Evolutionary conservation across 1,284 basidiomycete genomes (phyloP), one percentile per base, ranked within the genome.

Genomic region (Mrakiaceae sp.): DNA sequence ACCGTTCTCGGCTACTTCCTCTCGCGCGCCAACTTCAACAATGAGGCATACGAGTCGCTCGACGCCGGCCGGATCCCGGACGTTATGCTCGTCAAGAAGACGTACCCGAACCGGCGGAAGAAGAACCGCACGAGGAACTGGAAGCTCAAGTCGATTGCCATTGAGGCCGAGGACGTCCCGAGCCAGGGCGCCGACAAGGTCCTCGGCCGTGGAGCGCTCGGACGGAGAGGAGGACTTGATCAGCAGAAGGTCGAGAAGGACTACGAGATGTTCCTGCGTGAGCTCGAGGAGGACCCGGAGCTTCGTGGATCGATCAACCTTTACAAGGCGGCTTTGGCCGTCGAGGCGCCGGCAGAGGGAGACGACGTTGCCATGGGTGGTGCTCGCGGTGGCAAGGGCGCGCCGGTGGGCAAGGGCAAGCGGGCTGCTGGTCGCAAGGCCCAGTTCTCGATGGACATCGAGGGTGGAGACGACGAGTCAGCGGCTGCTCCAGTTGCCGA

Each of bases 221-320:
- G 93, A 0, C 80, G 92, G 60, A 82, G 88, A 79, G 93, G 93
- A 51, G 93, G 93, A 54, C 80, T 92, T 61, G 94, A 98, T 76
- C 84, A 87, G 77, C 88, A 84, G 79, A 93, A 93, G 79, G 90
- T 98, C 67, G 93, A 98, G 74, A 86, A 90, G 74, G 95, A 98
- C 74, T 98, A 98, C 75, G 95, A 98, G 79, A 71, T 91, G 68
- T 98, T 98, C 84, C 79, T 98, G 77, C 83, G 90, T 61, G 94
- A 98, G 72, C 77, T 98, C 65, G 95, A 98, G 77, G 95, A 98
- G 76, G 95, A 98, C 78, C 87, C 88, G 60, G 95, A 98, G 80
- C 80, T 98, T 81, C 84, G 95, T 61, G 81, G 83, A 14, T 85
- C 84, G 14, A 87, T 98, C 72, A 96, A 98, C 77, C 72, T 98